Conservation (phyloP, 1,284 basidiomycete genomes). For the Taiwanofungus camphoratus region DNA sequence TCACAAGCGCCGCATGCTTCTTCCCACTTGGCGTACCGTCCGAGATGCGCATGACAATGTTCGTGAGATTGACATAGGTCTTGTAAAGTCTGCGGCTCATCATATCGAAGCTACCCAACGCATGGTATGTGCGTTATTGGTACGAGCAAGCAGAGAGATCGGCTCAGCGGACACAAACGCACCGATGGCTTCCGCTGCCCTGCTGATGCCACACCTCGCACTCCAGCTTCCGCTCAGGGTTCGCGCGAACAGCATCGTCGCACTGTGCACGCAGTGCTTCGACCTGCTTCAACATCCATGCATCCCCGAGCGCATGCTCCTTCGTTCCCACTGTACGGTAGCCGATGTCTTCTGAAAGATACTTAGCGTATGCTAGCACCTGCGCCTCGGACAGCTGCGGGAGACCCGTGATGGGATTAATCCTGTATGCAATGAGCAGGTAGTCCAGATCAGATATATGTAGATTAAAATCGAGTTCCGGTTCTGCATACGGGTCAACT, state of each 20-base stretch:
- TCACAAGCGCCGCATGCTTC: constrained; percentile 81
- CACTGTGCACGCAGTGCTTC: constrained; percentile 57
- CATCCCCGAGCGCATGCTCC: constrained; percentile 83
- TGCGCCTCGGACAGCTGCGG: constrained; percentile 69
- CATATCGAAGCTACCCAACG: constrained; percentile 70
- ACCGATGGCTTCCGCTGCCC: constrained; percentile 83
- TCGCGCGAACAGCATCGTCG: constrained; percentile 41
- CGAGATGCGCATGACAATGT: constrained; percentile 86
- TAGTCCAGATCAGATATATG: neutral
- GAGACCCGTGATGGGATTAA: constrained; percentile 45
- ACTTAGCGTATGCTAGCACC: constrained; percentile 55
- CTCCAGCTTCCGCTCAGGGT: constrained; percentile 56
- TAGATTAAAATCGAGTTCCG: neutral
- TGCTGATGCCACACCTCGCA: constrained; percentile 87
- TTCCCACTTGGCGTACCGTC: constrained; percentile 72
- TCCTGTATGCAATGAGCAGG: constrained; percentile 30
- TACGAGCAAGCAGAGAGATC: neutral
- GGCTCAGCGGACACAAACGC: constrained; percentile 24
- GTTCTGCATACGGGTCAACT: constrained; percentile 19
- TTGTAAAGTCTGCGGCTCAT: constrained; percentile 85
- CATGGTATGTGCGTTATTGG: neutral
- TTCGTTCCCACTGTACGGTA: constrained; percentile 90
- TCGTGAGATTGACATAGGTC: constrained; percentile 83
- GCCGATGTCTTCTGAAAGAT: constrained; percentile 81
- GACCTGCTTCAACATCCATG: constrained; percentile 75